Evolutionary conservation across 176 grass and related monocot genomes (phyloP).

Genomic region (Paspalum notatum): DNA sequence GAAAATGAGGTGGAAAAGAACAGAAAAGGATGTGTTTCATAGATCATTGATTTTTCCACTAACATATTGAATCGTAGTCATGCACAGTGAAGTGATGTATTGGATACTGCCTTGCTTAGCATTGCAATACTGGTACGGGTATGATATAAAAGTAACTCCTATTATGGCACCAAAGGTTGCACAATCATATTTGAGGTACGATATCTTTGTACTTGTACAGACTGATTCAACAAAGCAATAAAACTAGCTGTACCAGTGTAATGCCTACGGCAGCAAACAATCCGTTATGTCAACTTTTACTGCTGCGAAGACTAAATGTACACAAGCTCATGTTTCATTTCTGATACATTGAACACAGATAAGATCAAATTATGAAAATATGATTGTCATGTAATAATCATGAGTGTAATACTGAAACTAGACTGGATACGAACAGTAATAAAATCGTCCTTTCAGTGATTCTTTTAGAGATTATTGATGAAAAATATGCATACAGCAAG

Average conservation of each 20-base stretch:
- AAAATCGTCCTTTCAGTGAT: too few relatives aligned
- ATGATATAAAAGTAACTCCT: background rate
- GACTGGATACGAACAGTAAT: background rate
- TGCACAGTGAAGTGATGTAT: background rate
- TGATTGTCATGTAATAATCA: background rate
- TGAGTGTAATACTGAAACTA: background rate
- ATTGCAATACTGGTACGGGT: background rate
- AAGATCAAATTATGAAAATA: background rate
- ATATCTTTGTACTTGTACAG: background rate
- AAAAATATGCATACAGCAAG: too few relatives aligned
- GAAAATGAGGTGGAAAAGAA: background rate
- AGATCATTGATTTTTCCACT: slow-evolving; percentile 11
- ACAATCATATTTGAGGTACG: slow-evolving; percentile 3
- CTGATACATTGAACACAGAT: background rate
- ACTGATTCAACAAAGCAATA: slow-evolving; percentile 25
- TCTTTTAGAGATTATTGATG: too few relatives aligned
- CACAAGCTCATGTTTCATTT: background rate
- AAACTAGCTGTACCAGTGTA: background rate
- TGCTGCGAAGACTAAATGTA: background rate
- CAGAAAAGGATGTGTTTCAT: background rate
- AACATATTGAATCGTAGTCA: slow-evolving; percentile 1
- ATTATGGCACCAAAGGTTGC: slow-evolving; percentile 1
- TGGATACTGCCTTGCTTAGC: slow-evolving; percentile 3
- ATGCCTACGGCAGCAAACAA: slow-evolving; percentile 2
- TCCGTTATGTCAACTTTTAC: slow-evolving; percentile 21